Conservation (phyloP, 2,329 filamentous ascomycete species). For the Aspergillus pseudoglaucus region DNA sequence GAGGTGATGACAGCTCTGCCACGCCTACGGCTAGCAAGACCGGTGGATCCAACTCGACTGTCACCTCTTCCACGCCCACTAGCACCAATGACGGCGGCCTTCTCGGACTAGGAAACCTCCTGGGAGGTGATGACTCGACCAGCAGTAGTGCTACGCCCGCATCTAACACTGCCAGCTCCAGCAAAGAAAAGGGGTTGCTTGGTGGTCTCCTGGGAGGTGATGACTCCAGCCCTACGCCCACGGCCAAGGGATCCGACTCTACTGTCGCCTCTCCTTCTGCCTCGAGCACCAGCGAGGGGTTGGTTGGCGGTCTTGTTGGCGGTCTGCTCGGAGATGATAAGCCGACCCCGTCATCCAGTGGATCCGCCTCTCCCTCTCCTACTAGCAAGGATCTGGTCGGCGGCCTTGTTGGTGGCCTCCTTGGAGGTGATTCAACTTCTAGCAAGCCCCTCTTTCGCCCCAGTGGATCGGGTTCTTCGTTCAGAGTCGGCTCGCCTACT, state of each 20-base stretch:
- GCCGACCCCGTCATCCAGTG: constrained; percentile 1
- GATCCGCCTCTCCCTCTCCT: not conserved
- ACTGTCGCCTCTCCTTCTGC: not conserved
- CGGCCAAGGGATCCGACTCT: not conserved
- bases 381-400: constrained; percentile 1
- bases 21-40: not conserved
- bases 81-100: not conserved
- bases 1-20: not conserved
- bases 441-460: not conserved
- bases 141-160: not conserved
- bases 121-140: not conserved
- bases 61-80: not conserved
- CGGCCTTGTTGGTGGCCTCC: not conserved
- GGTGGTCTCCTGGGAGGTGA: not conserved
- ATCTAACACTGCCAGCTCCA: not conserved
- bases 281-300: not conserved
- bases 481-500: not conserved
- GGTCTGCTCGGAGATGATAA: constrained; percentile 1
- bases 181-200: not conserved
- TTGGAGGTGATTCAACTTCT: not conserved
- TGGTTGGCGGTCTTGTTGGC: not conserved
- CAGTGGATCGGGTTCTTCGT: not conserved
- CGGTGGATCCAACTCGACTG: not conserved
- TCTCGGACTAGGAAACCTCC: not conserved
- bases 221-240: not conserved